Conservation (phyloP, 352 stramenopile species). For the Pythium chondricola region DNA sequence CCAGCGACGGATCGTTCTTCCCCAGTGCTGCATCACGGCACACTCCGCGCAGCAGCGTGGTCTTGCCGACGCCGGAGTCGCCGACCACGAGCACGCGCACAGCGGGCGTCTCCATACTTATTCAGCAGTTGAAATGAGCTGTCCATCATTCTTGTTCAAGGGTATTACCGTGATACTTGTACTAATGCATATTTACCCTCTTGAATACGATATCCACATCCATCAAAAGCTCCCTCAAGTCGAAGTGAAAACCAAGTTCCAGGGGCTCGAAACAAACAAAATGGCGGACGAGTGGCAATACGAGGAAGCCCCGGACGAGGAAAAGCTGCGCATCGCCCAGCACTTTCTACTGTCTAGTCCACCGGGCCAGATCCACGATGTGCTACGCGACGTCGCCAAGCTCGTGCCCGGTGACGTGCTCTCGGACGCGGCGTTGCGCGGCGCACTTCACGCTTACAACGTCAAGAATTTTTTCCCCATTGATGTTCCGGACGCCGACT, state of each 20-base stretch:
- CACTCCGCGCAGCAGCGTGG: slow-evolving; percentile 53
- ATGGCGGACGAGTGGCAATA: slow-evolving; percentile 69
- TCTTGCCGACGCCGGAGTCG: slow-evolving; percentile 85
- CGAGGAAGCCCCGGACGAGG: slow-evolving; percentile 75
- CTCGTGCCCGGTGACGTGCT: slow-evolving; percentile 72
- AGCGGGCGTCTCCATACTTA: slow-evolving; percentile 60
- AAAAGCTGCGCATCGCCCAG: slow-evolving; percentile 88
- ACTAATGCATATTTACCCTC: background rate
- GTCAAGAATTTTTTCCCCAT: slow-evolving; percentile 59
- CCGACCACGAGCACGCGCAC: slow-evolving; percentile 77
- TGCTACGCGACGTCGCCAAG: slow-evolving; percentile 78
- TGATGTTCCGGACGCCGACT: slow-evolving; percentile 59
- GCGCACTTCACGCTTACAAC: slow-evolving; percentile 81
- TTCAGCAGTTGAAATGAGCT: background rate
- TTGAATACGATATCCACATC: background rate
- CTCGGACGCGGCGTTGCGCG: slow-evolving; percentile 54
- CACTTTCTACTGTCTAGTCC: slow-evolving; percentile 87
- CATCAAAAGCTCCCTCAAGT: slow-evolving; percentile 3
- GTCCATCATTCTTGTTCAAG: background rate
- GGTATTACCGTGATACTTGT: background rate
- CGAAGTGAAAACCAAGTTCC: slow-evolving; percentile 7
- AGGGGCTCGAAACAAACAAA: background rate
- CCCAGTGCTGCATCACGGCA: slow-evolving; percentile 28
- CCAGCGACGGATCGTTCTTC: background rate
- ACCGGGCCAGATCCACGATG: slow-evolving; percentile 85